phyloP scores from a whole-genome alignment of 129 eudicot species.

The Pseudognaphalium luteoalbum region DNA sequence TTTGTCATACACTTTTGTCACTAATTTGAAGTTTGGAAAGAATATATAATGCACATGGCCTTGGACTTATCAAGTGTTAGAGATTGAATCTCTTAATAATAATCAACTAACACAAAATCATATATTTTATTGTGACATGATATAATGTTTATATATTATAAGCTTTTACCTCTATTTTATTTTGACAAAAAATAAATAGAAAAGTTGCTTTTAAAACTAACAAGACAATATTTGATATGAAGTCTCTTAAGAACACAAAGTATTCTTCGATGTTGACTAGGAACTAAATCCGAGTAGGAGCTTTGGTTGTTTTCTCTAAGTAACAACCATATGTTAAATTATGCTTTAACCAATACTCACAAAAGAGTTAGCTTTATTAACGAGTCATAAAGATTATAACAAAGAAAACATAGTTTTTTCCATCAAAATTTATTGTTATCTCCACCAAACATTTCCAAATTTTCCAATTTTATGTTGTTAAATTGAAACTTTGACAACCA shows the following conservation, averaged over 20 bases:
- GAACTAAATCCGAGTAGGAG: background rate
- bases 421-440: conserved; percentile 16
- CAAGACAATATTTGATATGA: background rate
- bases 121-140: too few species aligned
- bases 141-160: too few species aligned
- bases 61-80: too few species aligned
- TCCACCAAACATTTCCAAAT: conserved; percentile 23
- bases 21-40: too few species aligned
- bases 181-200: too few species aligned
- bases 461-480: conserved; percentile 19
- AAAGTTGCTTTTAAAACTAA: background rate
- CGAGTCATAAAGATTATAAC: conserved; percentile 14
- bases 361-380: background rate
- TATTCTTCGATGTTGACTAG: background rate
- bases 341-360: conserved; percentile 14
- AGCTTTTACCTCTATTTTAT: too few species aligned
- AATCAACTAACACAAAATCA: too few species aligned
- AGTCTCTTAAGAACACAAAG: background rate
- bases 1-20: too few species aligned
- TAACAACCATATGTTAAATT: background rate
- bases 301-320: background rate
- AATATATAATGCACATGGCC: too few species aligned
- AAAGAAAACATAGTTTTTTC: conserved; percentile 27
- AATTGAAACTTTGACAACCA: conserved; percentile 26
- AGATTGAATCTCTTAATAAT: too few species aligned